phyloP scores from a whole-genome alignment of 176 grass and related monocot species.

The Hordeum marinum region DNA sequence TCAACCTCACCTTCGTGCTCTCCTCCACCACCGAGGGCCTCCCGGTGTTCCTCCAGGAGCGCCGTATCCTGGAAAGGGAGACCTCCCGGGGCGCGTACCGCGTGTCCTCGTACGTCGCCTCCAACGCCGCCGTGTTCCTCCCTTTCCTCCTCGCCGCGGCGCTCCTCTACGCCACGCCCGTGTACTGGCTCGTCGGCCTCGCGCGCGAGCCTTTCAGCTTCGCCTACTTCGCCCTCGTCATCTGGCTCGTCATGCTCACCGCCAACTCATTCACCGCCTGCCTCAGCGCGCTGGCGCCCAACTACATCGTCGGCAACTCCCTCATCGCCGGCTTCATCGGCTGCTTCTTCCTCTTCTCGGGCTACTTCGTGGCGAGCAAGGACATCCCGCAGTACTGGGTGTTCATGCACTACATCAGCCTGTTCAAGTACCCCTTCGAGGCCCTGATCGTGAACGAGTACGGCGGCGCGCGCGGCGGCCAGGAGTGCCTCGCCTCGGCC shows the following conservation, averaged over 20 bases:
- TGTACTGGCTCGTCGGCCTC: conserved; percentile 88
- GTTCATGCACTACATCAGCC: conserved; percentile 94
- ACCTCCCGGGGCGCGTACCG: conserved; percentile 80
- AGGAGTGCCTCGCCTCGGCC: conserved; percentile 49
- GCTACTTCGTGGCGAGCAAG: conserved; percentile 78
- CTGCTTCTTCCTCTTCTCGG: conserved; percentile 98
- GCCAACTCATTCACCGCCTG: conserved; percentile 82
- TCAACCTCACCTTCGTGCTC: conserved; percentile 86
- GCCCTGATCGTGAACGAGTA: conserved; percentile 83
- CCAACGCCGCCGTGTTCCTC: conserved; percentile 65
- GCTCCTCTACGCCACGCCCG: conserved; percentile 56
- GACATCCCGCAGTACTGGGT: conserved; percentile 85
- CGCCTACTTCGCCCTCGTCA: conserved; percentile 76
- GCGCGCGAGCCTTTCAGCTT: conserved; percentile 46
- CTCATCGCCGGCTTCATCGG: conserved; percentile 68
- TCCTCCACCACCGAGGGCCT: conserved; percentile 80
- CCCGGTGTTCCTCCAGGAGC: conserved; percentile 85
- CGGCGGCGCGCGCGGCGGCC: conserved; percentile 50
- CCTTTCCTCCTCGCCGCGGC: conserved; percentile 67
- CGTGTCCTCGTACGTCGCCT: conserved; percentile 70
- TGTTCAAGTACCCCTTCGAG: conserved; percentile 99
- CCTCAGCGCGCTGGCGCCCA: conserved; percentile 75
- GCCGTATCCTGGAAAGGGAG: conserved; percentile 71
- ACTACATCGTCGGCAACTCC: conserved; percentile 93
- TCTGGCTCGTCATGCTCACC: conserved; percentile 89